A percentile compares a stretch with the other conserved stretches of the same genome.
Conservation (phyloP, 2,329 filamentous ascomycete genomes). For the Lasiodiplodia gonubiensis region DNA sequence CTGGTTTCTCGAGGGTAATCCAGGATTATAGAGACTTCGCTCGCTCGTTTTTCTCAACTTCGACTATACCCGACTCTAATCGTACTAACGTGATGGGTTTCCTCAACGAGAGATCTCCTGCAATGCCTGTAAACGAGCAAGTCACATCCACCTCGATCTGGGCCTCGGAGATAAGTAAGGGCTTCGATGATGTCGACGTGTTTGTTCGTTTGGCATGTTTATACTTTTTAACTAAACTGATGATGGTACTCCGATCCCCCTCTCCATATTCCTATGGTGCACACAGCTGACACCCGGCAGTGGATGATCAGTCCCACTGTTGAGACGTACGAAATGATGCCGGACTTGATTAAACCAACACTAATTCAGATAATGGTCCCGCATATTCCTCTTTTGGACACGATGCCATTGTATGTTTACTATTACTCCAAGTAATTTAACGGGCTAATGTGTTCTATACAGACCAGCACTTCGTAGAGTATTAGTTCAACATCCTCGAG, state of each 20-base stretch:
- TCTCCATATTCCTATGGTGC: background rate
- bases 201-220: slow-evolving; percentile 25
- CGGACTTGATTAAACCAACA: slow-evolving; percentile 26
- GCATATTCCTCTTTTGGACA: slow-evolving; percentile 18
- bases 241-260: slow-evolving; percentile 13
- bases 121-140: background rate
- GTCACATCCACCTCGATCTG: slow-evolving; percentile 9
- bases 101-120: background rate
- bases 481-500: slow-evolving; percentile 14
- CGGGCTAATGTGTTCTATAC: background rate
- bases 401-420: slow-evolving; percentile 17
- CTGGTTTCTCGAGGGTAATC: slow-evolving; percentile 17
- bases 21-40: slow-evolving; percentile 24
- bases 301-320: slow-evolving; percentile 28
- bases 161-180: slow-evolving; percentile 24
- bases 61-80: background rate
- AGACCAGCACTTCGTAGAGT: slow-evolving; percentile 21
- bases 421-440: background rate
- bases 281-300: slow-evolving; percentile 6
- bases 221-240: slow-evolving; percentile 19
- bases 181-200: slow-evolving; percentile 24
- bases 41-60: background rate
- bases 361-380: slow-evolving; percentile 26
- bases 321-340: slow-evolving; percentile 25
- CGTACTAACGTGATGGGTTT: slow-evolving; percentile 16